phyloP scores from a whole-genome alignment of 1,284 basidiomycete genomes.

The Pseudozyma hubeiensis region DNA sequence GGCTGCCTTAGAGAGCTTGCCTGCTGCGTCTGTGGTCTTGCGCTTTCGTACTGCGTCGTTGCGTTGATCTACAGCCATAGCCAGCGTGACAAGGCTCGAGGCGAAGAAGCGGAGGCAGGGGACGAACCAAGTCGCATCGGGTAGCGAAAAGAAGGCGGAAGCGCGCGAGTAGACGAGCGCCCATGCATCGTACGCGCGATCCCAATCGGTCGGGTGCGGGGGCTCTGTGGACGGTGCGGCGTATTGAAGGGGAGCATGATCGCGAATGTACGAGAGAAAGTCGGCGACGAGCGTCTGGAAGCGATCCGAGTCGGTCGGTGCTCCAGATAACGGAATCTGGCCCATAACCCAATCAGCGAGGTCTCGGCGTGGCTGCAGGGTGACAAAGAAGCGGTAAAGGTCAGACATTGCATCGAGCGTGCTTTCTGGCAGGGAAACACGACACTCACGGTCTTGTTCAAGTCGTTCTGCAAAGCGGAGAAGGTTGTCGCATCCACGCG shows the following conservation, averaged over 20 bases:
- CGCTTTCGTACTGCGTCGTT: slow-evolving; percentile 36
- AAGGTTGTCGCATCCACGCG: slow-evolving; percentile 35
- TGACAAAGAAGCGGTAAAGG: not conserved
- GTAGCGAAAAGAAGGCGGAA: slow-evolving; percentile 63
- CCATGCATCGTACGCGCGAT: slow-evolving; percentile 55
- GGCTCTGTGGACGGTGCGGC: slow-evolving; percentile 13
- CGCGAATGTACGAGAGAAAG: slow-evolving; percentile 40
- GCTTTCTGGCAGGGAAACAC: not conserved
- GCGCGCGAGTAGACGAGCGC: slow-evolving; percentile 58
- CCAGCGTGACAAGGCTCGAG: slow-evolving; percentile 37
- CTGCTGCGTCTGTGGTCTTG: slow-evolving; percentile 66
- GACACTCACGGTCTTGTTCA: slow-evolving; percentile 28
- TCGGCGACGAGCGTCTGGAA: slow-evolving; percentile 50
- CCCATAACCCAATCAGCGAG: slow-evolving; percentile 29
- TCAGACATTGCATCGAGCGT: not conserved
- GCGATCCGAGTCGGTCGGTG: slow-evolving; percentile 44
- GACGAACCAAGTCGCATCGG: slow-evolving; percentile 67
- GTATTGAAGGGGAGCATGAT: slow-evolving; percentile 25
- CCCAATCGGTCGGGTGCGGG: slow-evolving; percentile 24
- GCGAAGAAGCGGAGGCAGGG: slow-evolving; percentile 52
- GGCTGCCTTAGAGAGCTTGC: slow-evolving; percentile 62
- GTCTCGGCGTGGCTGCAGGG: slow-evolving; percentile 29
- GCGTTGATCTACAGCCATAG: slow-evolving; percentile 47
- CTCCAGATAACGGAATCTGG: slow-evolving; percentile 31
- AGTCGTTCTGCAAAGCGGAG: slow-evolving; percentile 28